Conservation (phyloP, 768 basidiomycete species). For the Leccinum barrowsii region DNA sequence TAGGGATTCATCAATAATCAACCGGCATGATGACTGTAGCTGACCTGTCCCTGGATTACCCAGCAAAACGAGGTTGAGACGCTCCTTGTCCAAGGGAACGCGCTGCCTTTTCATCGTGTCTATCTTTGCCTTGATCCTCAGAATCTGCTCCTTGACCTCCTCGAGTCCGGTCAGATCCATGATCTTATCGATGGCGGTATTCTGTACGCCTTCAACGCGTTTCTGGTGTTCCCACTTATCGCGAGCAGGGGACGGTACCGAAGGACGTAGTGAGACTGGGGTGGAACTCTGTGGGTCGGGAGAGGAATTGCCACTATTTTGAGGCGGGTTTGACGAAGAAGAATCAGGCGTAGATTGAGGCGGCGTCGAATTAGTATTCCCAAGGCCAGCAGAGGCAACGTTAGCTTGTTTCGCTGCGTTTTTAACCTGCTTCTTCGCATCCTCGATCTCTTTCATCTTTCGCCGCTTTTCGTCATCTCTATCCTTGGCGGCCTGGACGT, state of each 20-base stretch:
- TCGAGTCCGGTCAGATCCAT: conserved; percentile 70
- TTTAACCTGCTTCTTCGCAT: conserved; percentile 6
- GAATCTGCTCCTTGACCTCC: conserved; percentile 54
- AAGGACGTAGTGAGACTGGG: conserved; percentile 1
- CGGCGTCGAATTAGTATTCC: neutral
- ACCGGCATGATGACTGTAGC: conserved; percentile 41
- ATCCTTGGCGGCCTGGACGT: conserved; percentile 10
- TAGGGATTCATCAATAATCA: neutral
- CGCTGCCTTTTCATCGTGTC: conserved; percentile 50
- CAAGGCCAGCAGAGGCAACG: neutral
- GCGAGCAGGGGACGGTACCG: conserved; percentile 9
- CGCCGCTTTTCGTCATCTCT: conserved; percentile 9
- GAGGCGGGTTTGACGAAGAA: conserved; percentile 1
- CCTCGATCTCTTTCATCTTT: conserved; percentile 11
- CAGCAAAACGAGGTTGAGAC: conserved; percentile 58
- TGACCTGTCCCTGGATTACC: conserved; percentile 76
- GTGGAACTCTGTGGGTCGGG: neutral
- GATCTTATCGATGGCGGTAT: conserved; percentile 44
- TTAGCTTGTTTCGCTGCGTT: conserved; percentile 4
- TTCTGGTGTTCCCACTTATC: conserved; percentile 35
- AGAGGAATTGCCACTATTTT: neutral
- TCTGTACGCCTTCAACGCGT: conserved; percentile 46
- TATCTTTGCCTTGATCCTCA: conserved; percentile 50
- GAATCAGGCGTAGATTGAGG: neutral
- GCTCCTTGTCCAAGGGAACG: conserved; percentile 45